Base-by-base conservation (phyloP, 1,284 basidiomycete genomes). In the Cutaneotrichosporon sp. region DNA sequence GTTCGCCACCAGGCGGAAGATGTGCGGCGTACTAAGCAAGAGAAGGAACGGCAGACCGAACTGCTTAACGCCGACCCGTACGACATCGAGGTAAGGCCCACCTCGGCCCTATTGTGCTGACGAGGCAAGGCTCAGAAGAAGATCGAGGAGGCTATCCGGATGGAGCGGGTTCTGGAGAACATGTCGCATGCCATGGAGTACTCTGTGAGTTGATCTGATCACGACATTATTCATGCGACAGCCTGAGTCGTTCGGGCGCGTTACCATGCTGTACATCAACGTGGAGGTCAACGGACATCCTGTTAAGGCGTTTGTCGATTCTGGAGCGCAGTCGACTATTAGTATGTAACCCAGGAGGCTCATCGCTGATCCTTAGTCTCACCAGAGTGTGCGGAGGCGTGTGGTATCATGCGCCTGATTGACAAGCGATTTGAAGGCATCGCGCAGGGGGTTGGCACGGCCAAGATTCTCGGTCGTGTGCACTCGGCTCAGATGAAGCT, bases 221-320 rank as follows among this genome's bases (percentile, higher is more conserved):
- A 8, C 10, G 26, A 92, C 63, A 90, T 90, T 78, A 90, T 2
- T 34, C 4, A 22, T 13, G 3, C 22, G 5, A n/a, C 21, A 89
- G 46, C 96, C 96, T 0, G 95, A 98, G 80, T 87, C 87, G 56
- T 99, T 99, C 80, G 97, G 93, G 18, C 86, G 89, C 64, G 97
- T 99, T 13, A 90, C 88, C 2, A 99, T 99, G 97, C 89, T 99
- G 58, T 99, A 81, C 63, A 79, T 84, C 69, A 72, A 83, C 58
- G 89, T 96, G 0, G 94, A 97, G 74, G 93, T 99, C 4, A 99
- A 99, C 73, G 90, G 90, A 0, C 85, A 86, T 60, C 88, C 89
- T 1, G 88, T 98, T 42, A 97, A 95, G 77, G 97, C 97, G 0
- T 99, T 99, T 74, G 97, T 99, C 30, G 96, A 99, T 76, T 96